These are phyloP conservation scores for Helianthus tuberosus DNA, from an alignment of 129 eudicot genomes.

Conservation along the genomic window DNA sequence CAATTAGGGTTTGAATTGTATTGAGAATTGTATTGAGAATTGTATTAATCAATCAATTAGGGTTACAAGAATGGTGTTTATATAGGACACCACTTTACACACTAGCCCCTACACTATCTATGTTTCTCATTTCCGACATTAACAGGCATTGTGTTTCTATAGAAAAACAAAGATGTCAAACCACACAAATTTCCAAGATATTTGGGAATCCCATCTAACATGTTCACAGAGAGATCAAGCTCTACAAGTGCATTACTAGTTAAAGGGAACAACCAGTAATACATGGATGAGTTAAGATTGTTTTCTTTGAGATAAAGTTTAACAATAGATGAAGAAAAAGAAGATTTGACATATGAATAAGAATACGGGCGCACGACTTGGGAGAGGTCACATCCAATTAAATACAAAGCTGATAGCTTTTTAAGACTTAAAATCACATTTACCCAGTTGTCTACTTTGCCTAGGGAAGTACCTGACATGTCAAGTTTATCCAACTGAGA, in stretches of 20 bases:
- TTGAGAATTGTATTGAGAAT: too few relatives aligned
- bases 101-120: too few relatives aligned
- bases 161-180: neutral
- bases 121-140: too few relatives aligned
- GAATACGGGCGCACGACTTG: conserved; percentile 8
- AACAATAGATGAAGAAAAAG: neutral
- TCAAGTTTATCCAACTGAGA: neutral
- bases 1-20: too few relatives aligned
- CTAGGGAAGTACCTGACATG: neutral
- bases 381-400: conserved; percentile 8
- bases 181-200: conserved; percentile 13
- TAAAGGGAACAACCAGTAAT: conserved; percentile 14
- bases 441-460: neutral
- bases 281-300: conserved; percentile 22
- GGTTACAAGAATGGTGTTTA: too few relatives aligned
- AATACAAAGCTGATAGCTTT: neutral
- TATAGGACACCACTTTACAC: too few relatives aligned
- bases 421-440: neutral
- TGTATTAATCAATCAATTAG: too few relatives aligned
- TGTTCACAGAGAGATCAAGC: neutral
- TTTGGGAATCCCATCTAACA: conserved; percentile 6
- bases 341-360: conserved; percentile 1
- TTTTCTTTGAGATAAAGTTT: neutral
- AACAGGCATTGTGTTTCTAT: too few relatives aligned
- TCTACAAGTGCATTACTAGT: neutral